Conservation (phyloP, 2,329 filamentous ascomycete species). For the Paecilomyces formosus region DNA sequence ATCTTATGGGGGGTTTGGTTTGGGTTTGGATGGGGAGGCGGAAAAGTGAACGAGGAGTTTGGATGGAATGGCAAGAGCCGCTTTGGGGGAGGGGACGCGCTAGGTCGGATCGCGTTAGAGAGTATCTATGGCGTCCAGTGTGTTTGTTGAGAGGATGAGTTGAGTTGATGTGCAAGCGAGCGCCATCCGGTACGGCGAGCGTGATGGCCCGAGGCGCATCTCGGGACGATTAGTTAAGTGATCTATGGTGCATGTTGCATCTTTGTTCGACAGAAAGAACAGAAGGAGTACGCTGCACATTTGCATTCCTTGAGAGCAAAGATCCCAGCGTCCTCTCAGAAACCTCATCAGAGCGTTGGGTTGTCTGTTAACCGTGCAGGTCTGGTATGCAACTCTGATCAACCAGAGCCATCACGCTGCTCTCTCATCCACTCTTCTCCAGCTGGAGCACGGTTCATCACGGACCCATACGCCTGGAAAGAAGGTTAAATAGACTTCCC, state of each 20-base stretch:
- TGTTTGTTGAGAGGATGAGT: too few species aligned
- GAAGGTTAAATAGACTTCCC: neutral
- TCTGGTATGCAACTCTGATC: neutral
- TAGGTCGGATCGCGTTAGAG: slow-evolving; percentile 9
- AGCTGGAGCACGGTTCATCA: neutral
- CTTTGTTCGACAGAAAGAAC: neutral
- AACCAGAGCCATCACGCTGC: neutral
- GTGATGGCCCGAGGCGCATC: neutral
- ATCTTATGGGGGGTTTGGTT: neutral
- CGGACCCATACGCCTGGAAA: neutral
- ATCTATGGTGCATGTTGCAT: neutral
- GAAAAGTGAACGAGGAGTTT: slow-evolving; percentile 15
- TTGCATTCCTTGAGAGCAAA: neutral
- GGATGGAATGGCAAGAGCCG: slow-evolving; percentile 19
- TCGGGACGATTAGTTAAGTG: neutral
- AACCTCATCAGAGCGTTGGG: neutral
- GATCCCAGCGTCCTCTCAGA: too few species aligned
- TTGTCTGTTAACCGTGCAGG: neutral
- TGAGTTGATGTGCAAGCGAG: slow-evolving; percentile 8
- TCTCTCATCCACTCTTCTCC: neutral
- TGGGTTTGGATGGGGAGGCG: slow-evolving; percentile 3
- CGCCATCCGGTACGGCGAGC: neutral
- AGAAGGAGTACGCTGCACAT: neutral
- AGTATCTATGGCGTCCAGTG: too few species aligned
- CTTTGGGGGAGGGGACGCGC: slow-evolving; percentile 13